Conservation (phyloP, 202 grass and related monocot genomes). For the Bolboschoenoplectus hybrid region DNA sequence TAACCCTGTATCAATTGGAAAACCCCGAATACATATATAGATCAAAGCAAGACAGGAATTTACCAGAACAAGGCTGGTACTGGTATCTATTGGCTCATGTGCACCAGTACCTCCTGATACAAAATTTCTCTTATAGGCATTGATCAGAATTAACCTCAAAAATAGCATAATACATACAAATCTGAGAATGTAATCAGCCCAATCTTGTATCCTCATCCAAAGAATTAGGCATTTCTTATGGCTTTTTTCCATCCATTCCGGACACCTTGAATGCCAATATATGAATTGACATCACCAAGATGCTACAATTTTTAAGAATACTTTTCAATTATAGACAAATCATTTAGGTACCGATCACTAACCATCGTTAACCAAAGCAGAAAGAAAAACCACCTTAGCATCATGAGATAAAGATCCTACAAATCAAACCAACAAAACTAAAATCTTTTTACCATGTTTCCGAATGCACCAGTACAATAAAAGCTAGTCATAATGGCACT, state of each 20-base stretch:
- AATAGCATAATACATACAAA: constrained; percentile 58
- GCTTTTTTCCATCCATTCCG: constrained; percentile 93
- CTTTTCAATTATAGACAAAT: constrained; percentile 31
- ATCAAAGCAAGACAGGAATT: not conserved
- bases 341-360: constrained; percentile 31
- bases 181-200: constrained; percentile 85
- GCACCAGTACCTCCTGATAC: not conserved
- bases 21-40: too few relatives aligned
- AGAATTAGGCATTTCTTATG: constrained; percentile 94
- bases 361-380: constrained; percentile 83
- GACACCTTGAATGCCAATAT: constrained; percentile 58
- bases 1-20: not conserved
- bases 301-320: constrained; percentile 12
- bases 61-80: not conserved
- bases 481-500: not conserved
- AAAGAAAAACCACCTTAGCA: constrained; percentile 86
- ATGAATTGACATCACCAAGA: constrained; percentile 15
- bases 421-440: constrained; percentile 40
- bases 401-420: constrained; percentile 92
- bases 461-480: not conserved
- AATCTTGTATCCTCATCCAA: constrained; percentile 92
- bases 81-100: not conserved
- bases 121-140: not conserved
- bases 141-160: not conserved
- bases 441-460: constrained; percentile 3